Evolutionary conservation across 2,329 filamentous ascomycete genomes (phyloP).

Genomic region (Colletotrichum tamarilloi): DNA sequence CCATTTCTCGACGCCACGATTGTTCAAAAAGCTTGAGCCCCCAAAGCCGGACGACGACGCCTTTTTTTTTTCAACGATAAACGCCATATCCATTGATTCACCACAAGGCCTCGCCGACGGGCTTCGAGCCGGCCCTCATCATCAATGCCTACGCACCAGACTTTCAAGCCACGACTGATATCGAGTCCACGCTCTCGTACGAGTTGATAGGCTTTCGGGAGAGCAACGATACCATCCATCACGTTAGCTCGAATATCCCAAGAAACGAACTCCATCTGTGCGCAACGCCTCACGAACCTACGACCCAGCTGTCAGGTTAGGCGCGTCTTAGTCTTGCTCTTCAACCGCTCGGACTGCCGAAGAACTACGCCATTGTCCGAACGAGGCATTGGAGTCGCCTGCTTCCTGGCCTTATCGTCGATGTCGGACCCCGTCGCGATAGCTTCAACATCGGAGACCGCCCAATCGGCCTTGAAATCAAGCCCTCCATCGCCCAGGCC

Average conservation of each 20-base stretch:
- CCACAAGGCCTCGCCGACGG: not conserved
- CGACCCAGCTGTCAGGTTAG: slow-evolving; percentile 10
- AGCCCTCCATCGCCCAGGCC: not conserved
- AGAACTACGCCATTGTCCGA: slow-evolving; percentile 1
- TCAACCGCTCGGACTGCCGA: slow-evolving; percentile 7
- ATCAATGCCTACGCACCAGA: not conserved
- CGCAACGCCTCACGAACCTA: slow-evolving; percentile 19
- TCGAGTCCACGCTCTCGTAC: slow-evolving; percentile 8
- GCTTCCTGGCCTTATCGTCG: not conserved
- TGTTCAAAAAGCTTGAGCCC: not conserved
- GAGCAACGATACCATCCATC: not conserved
- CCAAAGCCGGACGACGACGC: not conserved
- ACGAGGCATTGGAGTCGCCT: not conserved
- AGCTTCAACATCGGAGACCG: not conserved
- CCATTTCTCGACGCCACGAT: not conserved
- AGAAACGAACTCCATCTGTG: slow-evolving; percentile 29
- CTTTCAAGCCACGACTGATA: not conserved
- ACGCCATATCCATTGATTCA: not conserved
- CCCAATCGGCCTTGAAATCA: not conserved
- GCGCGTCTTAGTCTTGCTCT: not conserved
- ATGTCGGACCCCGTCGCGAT: not conserved
- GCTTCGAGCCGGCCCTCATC: not conserved
- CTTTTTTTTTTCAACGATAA: not conserved
- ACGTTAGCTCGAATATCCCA: not conserved
- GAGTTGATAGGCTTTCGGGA: not conserved